Base-by-base conservation (phyloP, 768 basidiomycete genomes). In the Cyclocybe cylindracea region DNA sequence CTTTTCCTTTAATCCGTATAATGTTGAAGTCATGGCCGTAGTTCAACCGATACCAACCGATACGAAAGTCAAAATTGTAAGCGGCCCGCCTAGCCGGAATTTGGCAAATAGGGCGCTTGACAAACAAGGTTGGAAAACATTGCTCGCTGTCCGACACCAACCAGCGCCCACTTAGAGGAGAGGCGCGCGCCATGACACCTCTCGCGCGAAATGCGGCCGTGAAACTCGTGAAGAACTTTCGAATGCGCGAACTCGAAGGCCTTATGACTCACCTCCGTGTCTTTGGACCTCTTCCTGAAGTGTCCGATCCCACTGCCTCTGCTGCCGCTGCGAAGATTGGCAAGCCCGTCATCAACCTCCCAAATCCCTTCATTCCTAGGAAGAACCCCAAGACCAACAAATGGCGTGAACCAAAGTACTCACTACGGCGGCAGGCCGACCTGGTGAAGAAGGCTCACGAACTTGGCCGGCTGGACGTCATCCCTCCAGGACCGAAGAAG, bases 361-460 rank as follows among this genome's bases (percentile, higher is more conserved):
- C 74, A 33, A 93, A 91, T 63, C 90, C 90, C 6, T 92, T 93
- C 67, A 61, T 91, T 38, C 79, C 89, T 4, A 76, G 71, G 41
- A 76, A 75, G 48, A 87, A 87, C 56, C 70, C 80, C 0, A 71
- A 76, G 43, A 82, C 83, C 0, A 82, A 81, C 16, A 74, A 80
- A 64, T 91, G 89, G 88, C 76, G 76, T 24, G 81, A 84, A 0
- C 77, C 91, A 9, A 80, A 79, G 54, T 86, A 87, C 59, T 92
- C 90, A 4, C 68, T 87, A 19, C 82, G 91, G 14, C 81, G 82
- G 33, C 91, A 94, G 66, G 88, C 87, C 9, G 87, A 89, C 38
- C 75, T 94, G 34, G 72, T 92, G 43, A 92, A 90, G 71, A 77
- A 77, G 45, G 91, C 91, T 3, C 80, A 80, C 53, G 69, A 68